phyloP scores from a whole-genome alignment of 2,329 filamentous ascomycete species.

The Monilinia vaccinii-corymbosi region DNA sequence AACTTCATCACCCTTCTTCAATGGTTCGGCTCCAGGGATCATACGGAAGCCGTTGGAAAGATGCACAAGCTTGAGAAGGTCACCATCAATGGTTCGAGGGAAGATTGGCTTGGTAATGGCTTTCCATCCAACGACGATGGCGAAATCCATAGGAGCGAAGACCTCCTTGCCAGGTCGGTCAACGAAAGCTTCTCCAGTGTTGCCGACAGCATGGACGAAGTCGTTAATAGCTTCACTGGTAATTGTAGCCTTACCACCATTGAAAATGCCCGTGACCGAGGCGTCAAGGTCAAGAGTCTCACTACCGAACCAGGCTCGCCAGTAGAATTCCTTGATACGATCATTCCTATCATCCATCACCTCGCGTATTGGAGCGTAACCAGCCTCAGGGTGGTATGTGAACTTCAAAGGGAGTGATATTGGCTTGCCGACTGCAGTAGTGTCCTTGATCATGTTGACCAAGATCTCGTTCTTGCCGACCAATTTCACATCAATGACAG shows the following conservation, averaged over 20 bases:
- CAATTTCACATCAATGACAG: slow-evolving; percentile 79
- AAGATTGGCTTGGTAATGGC: slow-evolving; percentile 99
- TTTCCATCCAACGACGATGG: slow-evolving; percentile 97
- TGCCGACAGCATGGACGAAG: slow-evolving; percentile 97
- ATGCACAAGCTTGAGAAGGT: slow-evolving; percentile 91
- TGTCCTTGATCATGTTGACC: slow-evolving; percentile 87
- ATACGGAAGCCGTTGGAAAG: slow-evolving; percentile 97
- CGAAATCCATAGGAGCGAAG: slow-evolving; percentile 96
- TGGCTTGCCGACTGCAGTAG: slow-evolving; percentile 73
- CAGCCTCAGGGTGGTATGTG: slow-evolving; percentile 87
- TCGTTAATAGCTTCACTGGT: slow-evolving; percentile 92
- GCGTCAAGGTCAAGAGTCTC: slow-evolving; percentile 77
- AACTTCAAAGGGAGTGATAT: slow-evolving; percentile 82
- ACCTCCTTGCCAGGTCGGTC: slow-evolving; percentile 90
- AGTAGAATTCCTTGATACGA: slow-evolving; percentile 99
- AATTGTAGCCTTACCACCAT: slow-evolving; percentile 79
- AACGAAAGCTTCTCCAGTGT: slow-evolving; percentile 94
- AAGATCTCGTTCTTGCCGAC: slow-evolving; percentile 69
- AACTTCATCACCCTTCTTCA: slow-evolving; percentile 91
- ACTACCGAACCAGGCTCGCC: slow-evolving; percentile 91
- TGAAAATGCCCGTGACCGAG: slow-evolving; percentile 77
- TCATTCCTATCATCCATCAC: slow-evolving; percentile 96
- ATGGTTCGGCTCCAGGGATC: slow-evolving; percentile 86
- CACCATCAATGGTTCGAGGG: slow-evolving; percentile 90
- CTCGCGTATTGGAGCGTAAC: slow-evolving; percentile 95